Percentiles rank a stretch among this genome's conserved stretches.
Evolutionary conservation across 306 rosid genomes (phyloP).

Genomic region (Psophocarpus tetragonolobus): DNA sequence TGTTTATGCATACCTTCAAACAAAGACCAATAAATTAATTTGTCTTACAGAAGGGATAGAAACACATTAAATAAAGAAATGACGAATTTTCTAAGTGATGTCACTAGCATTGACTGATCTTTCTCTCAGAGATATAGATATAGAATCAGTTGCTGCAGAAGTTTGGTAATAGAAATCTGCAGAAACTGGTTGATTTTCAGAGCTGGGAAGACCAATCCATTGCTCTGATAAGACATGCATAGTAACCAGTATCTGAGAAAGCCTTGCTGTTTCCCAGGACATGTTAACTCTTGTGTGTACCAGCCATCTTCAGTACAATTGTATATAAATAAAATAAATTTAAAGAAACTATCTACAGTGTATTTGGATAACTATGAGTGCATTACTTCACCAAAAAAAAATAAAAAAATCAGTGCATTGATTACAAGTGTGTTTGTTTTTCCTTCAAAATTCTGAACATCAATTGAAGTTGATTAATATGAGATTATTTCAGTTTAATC

Average conservation of each 20-base stretch:
- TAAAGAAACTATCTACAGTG: background rate
- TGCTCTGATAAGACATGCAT: background rate
- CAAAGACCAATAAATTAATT: background rate
- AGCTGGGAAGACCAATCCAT: background rate
- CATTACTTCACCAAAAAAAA: too few species aligned
- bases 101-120: conserved; percentile 6
- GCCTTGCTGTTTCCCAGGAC: background rate
- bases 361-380: background rate
- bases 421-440: too few species aligned
- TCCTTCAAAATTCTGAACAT: too few species aligned
- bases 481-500: too few species aligned
- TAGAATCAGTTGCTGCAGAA: conserved; percentile 1
- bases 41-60: background rate
- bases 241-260: background rate
- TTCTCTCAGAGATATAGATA: background rate
- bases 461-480: too few species aligned
- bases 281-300: background rate
- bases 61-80: background rate
- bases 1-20: background rate
- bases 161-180: conserved; percentile 9
- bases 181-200: background rate
- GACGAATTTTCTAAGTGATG: background rate
- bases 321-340: background rate
- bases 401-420: too few species aligned
- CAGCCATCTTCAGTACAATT: background rate